phyloP scores from a whole-genome alignment of 805 yeast species.

The Kregervanrija fluxuum region DNA sequence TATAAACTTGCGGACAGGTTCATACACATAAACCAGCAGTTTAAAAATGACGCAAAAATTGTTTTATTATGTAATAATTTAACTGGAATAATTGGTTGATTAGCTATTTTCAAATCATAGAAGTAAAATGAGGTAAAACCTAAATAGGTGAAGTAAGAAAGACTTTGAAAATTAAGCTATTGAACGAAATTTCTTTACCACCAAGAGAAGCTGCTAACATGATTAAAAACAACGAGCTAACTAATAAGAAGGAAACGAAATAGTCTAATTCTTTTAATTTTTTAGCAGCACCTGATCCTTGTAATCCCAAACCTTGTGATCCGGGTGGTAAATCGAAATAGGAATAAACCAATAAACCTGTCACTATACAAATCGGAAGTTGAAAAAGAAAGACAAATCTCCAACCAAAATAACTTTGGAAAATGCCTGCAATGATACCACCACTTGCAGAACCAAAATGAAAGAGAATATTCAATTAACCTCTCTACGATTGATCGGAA shows the following conservation, averaged over 20 bases:
- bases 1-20: slow-evolving; percentile 52
- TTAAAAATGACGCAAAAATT: slow-evolving; percentile 52
- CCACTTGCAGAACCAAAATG: slow-evolving; percentile 72
- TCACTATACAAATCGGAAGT: slow-evolving; percentile 41
- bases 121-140: slow-evolving; percentile 5
- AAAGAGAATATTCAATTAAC: slow-evolving; percentile 65
- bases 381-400: slow-evolving; percentile 48
- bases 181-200: slow-evolving; percentile 45
- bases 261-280: slow-evolving; percentile 41
- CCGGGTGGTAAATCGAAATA: slow-evolving; percentile 28
- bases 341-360: slow-evolving; percentile 31
- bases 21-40: slow-evolving; percentile 67
- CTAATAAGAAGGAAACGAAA: slow-evolving; percentile 53
- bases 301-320: slow-evolving; percentile 4
- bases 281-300: slow-evolving; percentile 15
- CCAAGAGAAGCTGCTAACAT: slow-evolving; percentile 60
- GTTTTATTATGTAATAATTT: slow-evolving; percentile 50
- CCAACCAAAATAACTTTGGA: slow-evolving; percentile 54
- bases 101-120: slow-evolving; percentile 4
- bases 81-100: slow-evolving; percentile 62
- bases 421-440: slow-evolving; percentile 52
- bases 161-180: slow-evolving; percentile 34
- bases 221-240: slow-evolving; percentile 43
- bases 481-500: slow-evolving; percentile 71
- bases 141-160: neutral